Percentiles rank a stretch among this genome's conserved stretches.
Evolutionary conservation across 2,329 filamentous ascomycete genomes (phyloP).

Genomic region (Fusarium circinatum): DNA sequence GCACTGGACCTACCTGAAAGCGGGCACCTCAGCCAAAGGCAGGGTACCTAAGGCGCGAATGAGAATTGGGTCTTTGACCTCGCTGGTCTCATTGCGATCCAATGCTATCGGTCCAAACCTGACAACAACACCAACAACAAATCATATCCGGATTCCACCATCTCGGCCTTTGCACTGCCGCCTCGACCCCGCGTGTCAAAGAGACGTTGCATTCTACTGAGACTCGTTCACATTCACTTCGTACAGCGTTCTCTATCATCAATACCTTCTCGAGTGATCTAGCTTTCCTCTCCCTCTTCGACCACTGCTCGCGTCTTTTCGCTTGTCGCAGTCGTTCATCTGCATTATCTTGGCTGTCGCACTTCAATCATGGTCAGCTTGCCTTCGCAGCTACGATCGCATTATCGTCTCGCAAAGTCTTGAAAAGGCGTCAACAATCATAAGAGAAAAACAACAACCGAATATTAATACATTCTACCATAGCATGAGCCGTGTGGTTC

Average conservation of each 20-base stretch:
- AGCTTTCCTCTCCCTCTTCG: constrained; percentile 19
- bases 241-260: not conserved
- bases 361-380: constrained; percentile 48
- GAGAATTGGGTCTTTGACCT: constrained; percentile 36
- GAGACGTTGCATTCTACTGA: constrained; percentile 15
- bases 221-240: not conserved
- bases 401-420: constrained; percentile 47
- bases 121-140: constrained; percentile 37
- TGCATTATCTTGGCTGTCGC: constrained; percentile 39
- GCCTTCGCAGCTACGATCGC: constrained; percentile 44
- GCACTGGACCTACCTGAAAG: not conserved
- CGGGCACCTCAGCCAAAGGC: constrained; percentile 14
- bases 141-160: constrained; percentile 14
- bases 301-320: constrained; percentile 44
- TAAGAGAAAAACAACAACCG: constrained; percentile 4
- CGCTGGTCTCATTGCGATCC: constrained; percentile 34
- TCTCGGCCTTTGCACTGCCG: constrained; percentile 20
- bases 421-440: constrained; percentile 38
- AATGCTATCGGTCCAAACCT: constrained; percentile 36
- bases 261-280: constrained; percentile 20
- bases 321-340: constrained; percentile 38
- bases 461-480: constrained; percentile 5
- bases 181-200: constrained; percentile 29
- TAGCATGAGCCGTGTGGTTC: constrained; percentile 48
- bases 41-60: constrained; percentile 34